Conservation (phyloP, 2,329 filamentous ascomycete genomes). For the Lithohypha guttulata region DNA sequence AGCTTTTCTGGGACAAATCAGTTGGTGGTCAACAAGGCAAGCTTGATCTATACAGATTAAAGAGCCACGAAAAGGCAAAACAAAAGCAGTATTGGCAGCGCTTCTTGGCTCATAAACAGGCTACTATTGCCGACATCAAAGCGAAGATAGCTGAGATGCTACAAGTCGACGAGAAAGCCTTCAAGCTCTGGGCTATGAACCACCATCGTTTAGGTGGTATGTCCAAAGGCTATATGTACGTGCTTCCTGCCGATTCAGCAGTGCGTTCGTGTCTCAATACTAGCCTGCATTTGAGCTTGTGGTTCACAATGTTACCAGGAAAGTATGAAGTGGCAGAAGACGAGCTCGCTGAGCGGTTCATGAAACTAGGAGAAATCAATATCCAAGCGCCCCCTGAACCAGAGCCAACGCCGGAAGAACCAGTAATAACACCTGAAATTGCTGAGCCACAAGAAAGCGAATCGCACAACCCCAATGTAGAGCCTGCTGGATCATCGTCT, state of each 20-base stretch:
- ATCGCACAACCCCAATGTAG: background rate
- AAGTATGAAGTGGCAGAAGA: constrained; percentile 15
- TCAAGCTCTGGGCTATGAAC: constrained; percentile 14
- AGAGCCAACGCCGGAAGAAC: background rate
- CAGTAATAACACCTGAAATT: background rate
- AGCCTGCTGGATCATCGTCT: background rate
- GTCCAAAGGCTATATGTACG: constrained; percentile 11
- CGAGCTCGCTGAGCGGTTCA: background rate
- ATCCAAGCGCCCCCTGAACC: background rate
- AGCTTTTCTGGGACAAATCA: constrained; percentile 30
- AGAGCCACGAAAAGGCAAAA: constrained; percentile 6
- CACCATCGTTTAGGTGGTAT: constrained; percentile 13
- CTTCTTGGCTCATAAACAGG: constrained; percentile 1
- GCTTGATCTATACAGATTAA: constrained; percentile 34
- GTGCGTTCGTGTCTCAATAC: constrained; percentile 2
- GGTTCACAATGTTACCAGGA: constrained; percentile 18
- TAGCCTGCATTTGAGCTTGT: constrained; percentile 15
- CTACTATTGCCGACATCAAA: constrained; percentile 13
- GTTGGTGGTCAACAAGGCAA: constrained; percentile 29
- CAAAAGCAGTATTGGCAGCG: constrained; percentile 12
- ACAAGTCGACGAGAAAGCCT: constrained; percentile 10
- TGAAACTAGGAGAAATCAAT: background rate
- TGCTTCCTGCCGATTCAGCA: constrained; percentile 9
- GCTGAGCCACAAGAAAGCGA: background rate
- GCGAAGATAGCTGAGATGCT: constrained; percentile 11